These are phyloP conservation scores for Nemania sp. DNA, from an alignment of 2,329 filamentous ascomycete genomes.

Conservation along the genomic window DNA sequence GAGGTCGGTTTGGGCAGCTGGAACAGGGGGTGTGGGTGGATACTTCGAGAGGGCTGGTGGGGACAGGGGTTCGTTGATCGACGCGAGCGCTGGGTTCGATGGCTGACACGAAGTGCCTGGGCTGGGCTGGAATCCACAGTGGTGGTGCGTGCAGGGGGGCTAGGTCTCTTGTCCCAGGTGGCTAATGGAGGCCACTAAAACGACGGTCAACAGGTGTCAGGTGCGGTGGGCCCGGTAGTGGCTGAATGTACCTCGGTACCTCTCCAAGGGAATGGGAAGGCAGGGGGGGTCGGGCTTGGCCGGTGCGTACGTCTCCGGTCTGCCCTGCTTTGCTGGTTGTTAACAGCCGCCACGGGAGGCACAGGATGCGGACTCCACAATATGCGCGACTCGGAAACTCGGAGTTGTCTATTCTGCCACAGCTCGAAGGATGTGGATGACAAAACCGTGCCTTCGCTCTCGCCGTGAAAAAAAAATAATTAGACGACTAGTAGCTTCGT, in stretches of 20 bases:
- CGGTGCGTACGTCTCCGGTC: constrained; percentile 16
- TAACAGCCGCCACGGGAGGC: constrained; percentile 14
- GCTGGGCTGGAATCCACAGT: constrained; percentile 26
- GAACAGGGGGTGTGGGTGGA: constrained; percentile 16
- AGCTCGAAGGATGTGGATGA: constrained; percentile 13
- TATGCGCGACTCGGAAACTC: constrained; percentile 15
- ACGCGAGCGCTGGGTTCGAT: constrained; percentile 28
- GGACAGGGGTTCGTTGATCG: constrained; percentile 27
- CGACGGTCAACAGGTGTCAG: constrained; percentile 18
- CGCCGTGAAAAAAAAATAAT: constrained; percentile 12
- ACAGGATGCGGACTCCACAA: constrained; percentile 5
- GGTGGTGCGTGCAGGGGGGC: constrained; percentile 25
- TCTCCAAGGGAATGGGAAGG: constrained; percentile 17
- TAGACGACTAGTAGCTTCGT: background rate
- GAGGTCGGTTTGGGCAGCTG: constrained; percentile 19
- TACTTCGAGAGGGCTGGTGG: constrained; percentile 23
- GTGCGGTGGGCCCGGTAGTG: constrained; percentile 9
- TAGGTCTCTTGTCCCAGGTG: constrained; percentile 23
- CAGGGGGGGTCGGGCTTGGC: constrained; percentile 24
- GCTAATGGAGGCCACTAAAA: constrained; percentile 25
- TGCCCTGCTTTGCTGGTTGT: constrained; percentile 5
- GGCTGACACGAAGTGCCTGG: constrained; percentile 38
- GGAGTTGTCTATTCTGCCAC: constrained; percentile 8
- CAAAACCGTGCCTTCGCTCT: constrained; percentile 19
- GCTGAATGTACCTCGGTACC: constrained; percentile 15